phyloP scores from a whole-genome alignment of 2,329 filamentous ascomycete genomes.

The Fusarium palustre region DNA sequence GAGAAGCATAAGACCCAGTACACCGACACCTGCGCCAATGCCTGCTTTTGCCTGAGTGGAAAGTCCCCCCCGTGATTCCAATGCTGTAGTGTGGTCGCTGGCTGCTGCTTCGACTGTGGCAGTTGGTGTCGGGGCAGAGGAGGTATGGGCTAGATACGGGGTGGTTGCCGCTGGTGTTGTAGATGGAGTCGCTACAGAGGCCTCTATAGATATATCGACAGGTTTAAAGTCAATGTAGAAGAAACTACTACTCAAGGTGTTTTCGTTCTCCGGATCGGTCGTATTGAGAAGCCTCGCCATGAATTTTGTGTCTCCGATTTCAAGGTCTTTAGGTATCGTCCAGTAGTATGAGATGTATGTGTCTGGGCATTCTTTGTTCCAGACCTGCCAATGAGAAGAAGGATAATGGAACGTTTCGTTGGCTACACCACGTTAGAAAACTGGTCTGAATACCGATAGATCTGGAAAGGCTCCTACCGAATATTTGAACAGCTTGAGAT shows the following conservation, averaged over 20 bases:
- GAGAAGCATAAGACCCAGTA: not conserved
- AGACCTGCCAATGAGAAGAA: not conserved
- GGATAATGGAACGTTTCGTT: conserved; percentile 9
- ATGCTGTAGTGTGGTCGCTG: not conserved
- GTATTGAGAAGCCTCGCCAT: not conserved
- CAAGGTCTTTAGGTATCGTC: not conserved
- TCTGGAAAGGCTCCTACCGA: not conserved
- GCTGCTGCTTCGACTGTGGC: not conserved
- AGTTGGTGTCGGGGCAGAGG: not conserved
- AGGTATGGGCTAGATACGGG: not conserved
- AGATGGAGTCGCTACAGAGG: not conserved
- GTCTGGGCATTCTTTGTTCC: not conserved
- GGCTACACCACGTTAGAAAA: not conserved
- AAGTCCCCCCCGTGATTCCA: not conserved
- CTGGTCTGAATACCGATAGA: fast-evolving
- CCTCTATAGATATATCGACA: not conserved
- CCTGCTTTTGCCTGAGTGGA: not conserved
- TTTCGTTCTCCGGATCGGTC: not conserved
- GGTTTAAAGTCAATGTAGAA: conserved; percentile 9
- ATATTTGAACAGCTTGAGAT: not conserved
- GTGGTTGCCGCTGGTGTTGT: not conserved
- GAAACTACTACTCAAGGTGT: not conserved
- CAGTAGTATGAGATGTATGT: conserved; percentile 4
- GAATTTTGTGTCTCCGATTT: not conserved
- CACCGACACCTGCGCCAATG: not conserved